Base-by-base conservation (phyloP, 1,284 basidiomycete species). In the Pyrrhoderma lamaoense region DNA sequence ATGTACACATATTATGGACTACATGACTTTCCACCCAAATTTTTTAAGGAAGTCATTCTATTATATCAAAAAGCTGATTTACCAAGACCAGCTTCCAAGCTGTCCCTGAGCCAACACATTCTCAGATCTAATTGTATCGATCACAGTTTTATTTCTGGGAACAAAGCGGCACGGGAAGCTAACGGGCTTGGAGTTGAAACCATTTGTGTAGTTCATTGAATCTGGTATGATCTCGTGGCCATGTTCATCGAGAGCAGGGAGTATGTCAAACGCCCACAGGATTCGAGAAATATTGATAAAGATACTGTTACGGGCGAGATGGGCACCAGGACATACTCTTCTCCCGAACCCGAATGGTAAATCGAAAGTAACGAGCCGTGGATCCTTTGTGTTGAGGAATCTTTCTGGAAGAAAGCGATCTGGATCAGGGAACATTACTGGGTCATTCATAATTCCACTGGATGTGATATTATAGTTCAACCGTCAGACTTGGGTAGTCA, bases 321-420 rank as follows among this genome's bases (percentile, higher is more conserved):
- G 68, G 65, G 69, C 67, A 0, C 74, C 72, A 0, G 72, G 71
- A 54, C 73, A 76, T 13, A 74, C 67, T 16, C 74, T 62, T 9
- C 73, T 59, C 18, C 73, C 73, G 46, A 73, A 75, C 1, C 73
- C 73, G 54, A 75, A 75, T 9, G 70, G 70, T 35, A 75, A 67
- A 8, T 72, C 69, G 54, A 73, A 73, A 19, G 65, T 61, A 44
- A 64, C 57, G 35, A 74, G 44, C 5, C 68, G 59, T 11, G 68
- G 66, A 49, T 71, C 55, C n/a, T 59, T 57, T n/a, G 63, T 58
- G 53, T 67, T 50, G 44, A 67, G 42, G 58, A 70, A 74, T 8
- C 72, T 68, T 49, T 72, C 70, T 0, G 73, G 73, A 3, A 39
- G 55, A 58, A 75, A 76, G 9, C 45, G 51, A 8, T 70, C 62